Conservation (phyloP, 305 asterid species). For the Rubia tinctorum region DNA sequence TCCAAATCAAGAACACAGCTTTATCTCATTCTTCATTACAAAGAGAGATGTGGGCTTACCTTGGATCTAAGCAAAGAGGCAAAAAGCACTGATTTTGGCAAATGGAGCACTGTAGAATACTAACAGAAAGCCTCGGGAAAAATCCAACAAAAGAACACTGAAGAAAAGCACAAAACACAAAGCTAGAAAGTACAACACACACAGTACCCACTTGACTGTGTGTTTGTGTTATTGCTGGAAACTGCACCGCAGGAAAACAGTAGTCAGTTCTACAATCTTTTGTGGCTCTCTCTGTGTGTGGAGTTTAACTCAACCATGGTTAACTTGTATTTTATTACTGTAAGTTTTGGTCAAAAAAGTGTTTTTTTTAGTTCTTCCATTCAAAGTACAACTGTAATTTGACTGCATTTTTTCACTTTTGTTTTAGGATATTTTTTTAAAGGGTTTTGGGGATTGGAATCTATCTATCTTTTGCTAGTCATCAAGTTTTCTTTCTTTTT, state of each 20-base stretch:
- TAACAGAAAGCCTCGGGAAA: neutral
- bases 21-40: neutral
- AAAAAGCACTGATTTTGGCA: constrained; percentile 17
- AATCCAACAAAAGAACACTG: neutral
- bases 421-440: neutral
- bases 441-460: neutral
- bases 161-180: neutral
- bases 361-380: neutral
- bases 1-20: neutral
- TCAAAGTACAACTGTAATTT: constrained; percentile 22
- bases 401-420: neutral
- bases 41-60: constrained; percentile 3
- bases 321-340: neutral
- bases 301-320: neutral
- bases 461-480: neutral
- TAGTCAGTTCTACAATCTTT: neutral
- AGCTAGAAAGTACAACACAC: constrained; percentile 12
- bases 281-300: constrained; percentile 5
- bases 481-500: neutral
- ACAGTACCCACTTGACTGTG: neutral
- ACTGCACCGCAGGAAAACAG: neutral
- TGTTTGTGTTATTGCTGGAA: constrained; percentile 5
- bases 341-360: neutral
- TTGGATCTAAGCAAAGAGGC: constrained; percentile 20
- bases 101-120: neutral